Percentiles rank a stretch among this genome's conserved stretches.
Conservation (phyloP, 179 eudicot genomes). For the Gypsophila paniculata region DNA sequence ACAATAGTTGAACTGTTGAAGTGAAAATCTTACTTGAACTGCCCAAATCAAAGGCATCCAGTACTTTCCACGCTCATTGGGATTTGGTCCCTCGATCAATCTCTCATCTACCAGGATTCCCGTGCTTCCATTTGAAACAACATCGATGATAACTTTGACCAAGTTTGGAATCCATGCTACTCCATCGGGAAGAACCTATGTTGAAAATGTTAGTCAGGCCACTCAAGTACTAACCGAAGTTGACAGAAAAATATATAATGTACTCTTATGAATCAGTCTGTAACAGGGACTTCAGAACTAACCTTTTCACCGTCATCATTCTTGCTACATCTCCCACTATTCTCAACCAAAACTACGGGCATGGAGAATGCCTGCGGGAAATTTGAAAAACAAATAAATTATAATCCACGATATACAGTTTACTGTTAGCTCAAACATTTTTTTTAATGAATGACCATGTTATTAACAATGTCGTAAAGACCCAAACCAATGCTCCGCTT, state of each 20-base stretch:
- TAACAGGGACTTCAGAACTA: slow-evolving; percentile 8
- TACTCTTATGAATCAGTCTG: not conserved
- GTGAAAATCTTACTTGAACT: slow-evolving; percentile 53
- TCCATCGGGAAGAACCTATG: slow-evolving; percentile 80
- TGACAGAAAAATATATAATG: not conserved
- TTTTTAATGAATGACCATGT: too few relatives aligned
- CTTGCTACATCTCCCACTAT: slow-evolving; percentile 92
- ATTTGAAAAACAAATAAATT: not conserved
- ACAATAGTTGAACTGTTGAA: not conserved
- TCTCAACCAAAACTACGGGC: slow-evolving; percentile 92
- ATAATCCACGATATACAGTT: too few relatives aligned
- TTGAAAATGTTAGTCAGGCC: slow-evolving; percentile 6
- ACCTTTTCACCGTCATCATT: slow-evolving; percentile 91
- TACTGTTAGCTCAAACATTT: too few relatives aligned
- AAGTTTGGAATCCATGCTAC: slow-evolving; percentile 81
- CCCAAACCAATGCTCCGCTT: too few relatives aligned
- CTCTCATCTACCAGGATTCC: slow-evolving; percentile 71
- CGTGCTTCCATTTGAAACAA: slow-evolving; percentile 61
- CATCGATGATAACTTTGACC: slow-evolving; percentile 59
- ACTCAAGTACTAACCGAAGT: not conserved
- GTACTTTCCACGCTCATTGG: slow-evolving; percentile 64
- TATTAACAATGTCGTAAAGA: too few relatives aligned
- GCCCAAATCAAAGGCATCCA: slow-evolving; percentile 67
- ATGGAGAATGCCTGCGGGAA: slow-evolving; percentile 46
- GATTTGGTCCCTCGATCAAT: slow-evolving; percentile 90